Evolutionary conservation across 441 rosid species (phyloP).

Genomic region (Biscutella laevigata): DNA sequence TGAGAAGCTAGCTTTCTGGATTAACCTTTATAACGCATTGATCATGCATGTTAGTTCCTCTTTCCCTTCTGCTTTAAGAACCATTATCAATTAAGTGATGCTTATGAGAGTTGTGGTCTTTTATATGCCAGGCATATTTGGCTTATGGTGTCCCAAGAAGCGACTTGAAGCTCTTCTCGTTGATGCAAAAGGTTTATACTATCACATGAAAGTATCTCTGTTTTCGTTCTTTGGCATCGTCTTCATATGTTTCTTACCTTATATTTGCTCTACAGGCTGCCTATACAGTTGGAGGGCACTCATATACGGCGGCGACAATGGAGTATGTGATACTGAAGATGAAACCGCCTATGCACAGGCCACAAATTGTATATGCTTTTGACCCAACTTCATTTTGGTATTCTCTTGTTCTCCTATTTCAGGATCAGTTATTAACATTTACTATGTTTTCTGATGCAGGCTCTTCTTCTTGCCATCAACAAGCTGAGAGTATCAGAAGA

Average conservation of each 20-base stretch:
- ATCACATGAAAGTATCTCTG: slow-evolving; percentile 4
- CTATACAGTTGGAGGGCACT: slow-evolving; percentile 82
- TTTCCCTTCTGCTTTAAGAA: slow-evolving; percentile 7
- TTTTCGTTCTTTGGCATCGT: not conserved
- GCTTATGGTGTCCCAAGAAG: slow-evolving; percentile 86
- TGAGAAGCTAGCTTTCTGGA: slow-evolving; percentile 79
- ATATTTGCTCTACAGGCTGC: slow-evolving; percentile 49
- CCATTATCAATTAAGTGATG: not conserved
- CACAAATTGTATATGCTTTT: slow-evolving; percentile 55
- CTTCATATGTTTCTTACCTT: not conserved
- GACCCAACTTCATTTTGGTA: slow-evolving; percentile 3
- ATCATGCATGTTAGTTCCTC: slow-evolving; percentile 60
- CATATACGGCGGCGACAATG: slow-evolving; percentile 64
- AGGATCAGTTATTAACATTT: slow-evolving; percentile 1
- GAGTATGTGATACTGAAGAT: slow-evolving; percentile 72
- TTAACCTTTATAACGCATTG: slow-evolving; percentile 58
- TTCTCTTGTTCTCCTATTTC: not conserved
- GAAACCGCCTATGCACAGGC: slow-evolving; percentile 84
- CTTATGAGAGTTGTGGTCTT: slow-evolving; percentile 10
- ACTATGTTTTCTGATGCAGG: slow-evolving; percentile 30
- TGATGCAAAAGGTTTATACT: slow-evolving; percentile 71
- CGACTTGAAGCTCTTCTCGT: slow-evolving; percentile 76
- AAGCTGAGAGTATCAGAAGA: slow-evolving; percentile 71
- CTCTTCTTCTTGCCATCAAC: slow-evolving; percentile 78
- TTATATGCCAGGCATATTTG: slow-evolving; percentile 55